phyloP scores from a whole-genome alignment of 73 alveolate species.

The Uronychia binucleata region DNA sequence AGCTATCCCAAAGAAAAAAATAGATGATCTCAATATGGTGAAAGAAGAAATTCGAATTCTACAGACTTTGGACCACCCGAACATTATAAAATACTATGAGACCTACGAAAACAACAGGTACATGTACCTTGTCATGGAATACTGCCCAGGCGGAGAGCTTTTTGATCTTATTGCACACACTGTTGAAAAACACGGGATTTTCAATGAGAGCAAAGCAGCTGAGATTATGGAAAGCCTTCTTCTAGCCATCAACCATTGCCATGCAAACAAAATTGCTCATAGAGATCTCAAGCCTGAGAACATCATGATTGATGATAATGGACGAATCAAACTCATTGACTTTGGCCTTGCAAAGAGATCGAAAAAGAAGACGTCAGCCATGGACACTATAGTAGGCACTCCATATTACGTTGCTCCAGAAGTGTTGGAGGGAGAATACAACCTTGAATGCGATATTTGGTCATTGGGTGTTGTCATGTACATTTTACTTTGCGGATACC shows the following conservation, averaged over 20 bases:
- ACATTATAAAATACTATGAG: constrained; percentile 55
- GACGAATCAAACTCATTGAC: constrained; percentile 43
- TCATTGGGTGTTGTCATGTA: constrained; percentile 77
- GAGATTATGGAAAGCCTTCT: constrained; percentile 53
- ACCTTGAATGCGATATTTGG: constrained; percentile 82
- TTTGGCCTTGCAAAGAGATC: constrained; percentile 13
- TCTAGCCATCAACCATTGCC: constrained; percentile 72
- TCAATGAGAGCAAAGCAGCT: constrained; percentile 63
- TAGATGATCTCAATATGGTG: constrained; percentile 7
- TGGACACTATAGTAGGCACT: constrained; percentile 23
- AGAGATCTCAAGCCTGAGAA: constrained; percentile 77
- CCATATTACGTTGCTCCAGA: constrained; percentile 56
- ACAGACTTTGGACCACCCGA: constrained; percentile 62
- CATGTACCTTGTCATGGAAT: constrained; percentile 69
- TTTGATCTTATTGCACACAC: constrained; percentile 56
- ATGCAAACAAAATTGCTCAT: constrained; percentile 53
- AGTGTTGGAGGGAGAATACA: constrained; percentile 42
- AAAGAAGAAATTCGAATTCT: constrained; percentile 52
- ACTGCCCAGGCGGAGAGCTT: constrained; percentile 62
- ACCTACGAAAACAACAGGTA: constrained; percentile 45
- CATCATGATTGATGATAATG: constrained; percentile 56
- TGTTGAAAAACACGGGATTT: constrained; percentile 6
- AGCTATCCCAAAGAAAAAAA: too few species aligned
- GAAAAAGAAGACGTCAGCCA: background rate
- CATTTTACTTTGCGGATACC: constrained; percentile 65